Evolutionary conservation across 768 basidiomycete genomes (phyloP).

Genomic region (Trametes villosa): DNA sequence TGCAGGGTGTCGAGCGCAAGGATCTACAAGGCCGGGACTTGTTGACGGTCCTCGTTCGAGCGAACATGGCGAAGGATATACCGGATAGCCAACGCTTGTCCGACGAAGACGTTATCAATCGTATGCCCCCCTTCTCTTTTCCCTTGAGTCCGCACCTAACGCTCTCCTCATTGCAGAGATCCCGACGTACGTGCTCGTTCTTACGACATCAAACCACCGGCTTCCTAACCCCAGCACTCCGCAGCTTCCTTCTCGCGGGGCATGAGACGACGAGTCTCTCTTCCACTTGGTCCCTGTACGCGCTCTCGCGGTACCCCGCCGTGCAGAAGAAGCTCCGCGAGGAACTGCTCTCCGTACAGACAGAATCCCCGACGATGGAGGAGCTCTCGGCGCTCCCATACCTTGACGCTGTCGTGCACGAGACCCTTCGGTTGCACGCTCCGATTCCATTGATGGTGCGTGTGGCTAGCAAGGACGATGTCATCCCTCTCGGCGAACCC

Average conservation of each 20-base stretch:
- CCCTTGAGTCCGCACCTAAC: no score
- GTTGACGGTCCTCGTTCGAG: conserved; percentile 60
- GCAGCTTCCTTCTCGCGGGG: conserved; percentile 41
- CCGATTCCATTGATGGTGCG: conserved; percentile 56
- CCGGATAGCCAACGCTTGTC: conserved; percentile 57
- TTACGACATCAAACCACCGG: no score
- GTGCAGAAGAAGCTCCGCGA: conserved; percentile 44
- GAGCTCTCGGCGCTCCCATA: conserved; percentile 67
- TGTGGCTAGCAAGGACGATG: conserved; percentile 46
- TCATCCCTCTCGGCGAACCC: conserved; percentile 52
- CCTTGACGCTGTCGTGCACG: conserved; percentile 67
- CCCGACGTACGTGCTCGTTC: conserved; percentile 23
- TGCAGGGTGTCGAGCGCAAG: conserved; percentile 38
- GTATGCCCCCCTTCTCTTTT: conserved; percentile 40
- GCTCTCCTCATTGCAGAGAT: conserved; percentile 19
- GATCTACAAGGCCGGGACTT: conserved; percentile 52
- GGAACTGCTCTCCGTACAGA: conserved; percentile 47
- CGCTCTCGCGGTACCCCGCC: conserved; percentile 41
- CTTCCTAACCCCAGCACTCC: no score
- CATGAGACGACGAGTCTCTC: conserved; percentile 47
- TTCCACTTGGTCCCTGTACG: conserved; percentile 42
- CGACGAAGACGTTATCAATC: conserved; percentile 66
- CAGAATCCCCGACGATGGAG: conserved; percentile 63
- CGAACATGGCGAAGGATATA: conserved; percentile 66
- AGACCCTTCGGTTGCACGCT: conserved; percentile 59